Evolutionary conservation across 176 grass and related monocot species (phyloP).

Genomic region (Juncus inflexus): DNA sequence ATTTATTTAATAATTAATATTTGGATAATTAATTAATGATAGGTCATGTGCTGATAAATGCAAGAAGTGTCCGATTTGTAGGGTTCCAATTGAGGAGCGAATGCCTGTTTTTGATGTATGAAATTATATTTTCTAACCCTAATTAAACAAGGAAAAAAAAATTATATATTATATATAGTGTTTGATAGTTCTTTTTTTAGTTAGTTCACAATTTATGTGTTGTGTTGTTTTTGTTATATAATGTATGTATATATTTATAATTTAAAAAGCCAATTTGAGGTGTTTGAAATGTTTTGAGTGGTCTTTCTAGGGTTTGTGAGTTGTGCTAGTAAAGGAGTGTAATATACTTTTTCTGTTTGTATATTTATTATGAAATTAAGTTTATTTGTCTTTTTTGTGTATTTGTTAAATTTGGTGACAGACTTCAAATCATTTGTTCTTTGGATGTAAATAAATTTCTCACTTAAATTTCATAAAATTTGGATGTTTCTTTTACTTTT

Average conservation of each 20-base stretch:
- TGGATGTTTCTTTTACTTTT: too few relatives aligned
- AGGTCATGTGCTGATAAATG: constrained; percentile 89
- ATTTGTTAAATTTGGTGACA: too few relatives aligned
- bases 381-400: too few relatives aligned
- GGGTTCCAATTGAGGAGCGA: constrained; percentile 75
- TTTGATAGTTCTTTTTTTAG: constrained; percentile 48
- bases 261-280: constrained; percentile 8
- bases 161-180: constrained; percentile 25
- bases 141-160: constrained; percentile 16
- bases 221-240: constrained; percentile 41
- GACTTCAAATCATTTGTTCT: too few relatives aligned
- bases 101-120: constrained; percentile 98
- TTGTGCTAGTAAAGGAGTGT: too few relatives aligned
- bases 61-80: constrained; percentile 98
- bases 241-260: constrained; percentile 33
- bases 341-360: too few relatives aligned
- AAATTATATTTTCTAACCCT: constrained; percentile 42
- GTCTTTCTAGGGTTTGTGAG: too few relatives aligned
- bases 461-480: too few relatives aligned
- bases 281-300: background rate
- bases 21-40: constrained; percentile 20
- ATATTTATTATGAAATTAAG: too few relatives aligned
- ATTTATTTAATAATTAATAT: constrained; percentile 8
- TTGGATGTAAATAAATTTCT: too few relatives aligned
- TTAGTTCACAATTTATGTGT: constrained; percentile 58